Evolutionary conservation across 345 rosid species (phyloP).

Genomic region (Geranium brycei): DNA sequence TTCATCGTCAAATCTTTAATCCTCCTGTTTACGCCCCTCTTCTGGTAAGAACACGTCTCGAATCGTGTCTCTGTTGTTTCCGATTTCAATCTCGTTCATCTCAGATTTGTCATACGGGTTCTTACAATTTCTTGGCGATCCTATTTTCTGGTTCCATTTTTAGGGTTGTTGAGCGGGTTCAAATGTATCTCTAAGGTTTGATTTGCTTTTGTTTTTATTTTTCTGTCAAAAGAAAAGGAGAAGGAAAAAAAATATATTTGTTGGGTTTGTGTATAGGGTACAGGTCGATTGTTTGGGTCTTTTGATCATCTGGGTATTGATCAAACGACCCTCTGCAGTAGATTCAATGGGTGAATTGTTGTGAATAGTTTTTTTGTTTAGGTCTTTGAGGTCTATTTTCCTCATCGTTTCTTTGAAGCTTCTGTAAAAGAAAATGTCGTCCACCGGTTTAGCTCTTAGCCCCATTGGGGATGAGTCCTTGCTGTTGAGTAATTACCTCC

Average conservation of each 20-base stretch:
- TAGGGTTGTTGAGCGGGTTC: too few relatives aligned
- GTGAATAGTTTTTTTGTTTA: slow-evolving; percentile 1
- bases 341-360: background rate
- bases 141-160: background rate
- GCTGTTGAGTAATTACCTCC: slow-evolving; percentile 16
- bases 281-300: background rate
- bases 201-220: too few relatives aligned
- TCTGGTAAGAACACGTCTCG: background rate
- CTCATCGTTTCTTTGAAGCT: background rate
- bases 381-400: background rate
- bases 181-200: too few relatives aligned
- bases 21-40: too few relatives aligned
- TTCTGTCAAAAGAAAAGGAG: background rate
- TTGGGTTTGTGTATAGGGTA: background rate
- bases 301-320: background rate
- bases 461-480: slow-evolving; percentile 25
- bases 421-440: slow-evolving; percentile 24
- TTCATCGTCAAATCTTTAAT: too few relatives aligned
- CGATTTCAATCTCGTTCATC: background rate
- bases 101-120: background rate
- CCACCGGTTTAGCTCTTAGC: slow-evolving; percentile 33
- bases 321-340: background rate
- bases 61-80: background rate
- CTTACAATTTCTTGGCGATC: background rate
- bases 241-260: background rate